Evolutionary conservation across 108 stramenopile species (phyloP).

Genomic region (Pseudonitzschia multiseries): DNA sequence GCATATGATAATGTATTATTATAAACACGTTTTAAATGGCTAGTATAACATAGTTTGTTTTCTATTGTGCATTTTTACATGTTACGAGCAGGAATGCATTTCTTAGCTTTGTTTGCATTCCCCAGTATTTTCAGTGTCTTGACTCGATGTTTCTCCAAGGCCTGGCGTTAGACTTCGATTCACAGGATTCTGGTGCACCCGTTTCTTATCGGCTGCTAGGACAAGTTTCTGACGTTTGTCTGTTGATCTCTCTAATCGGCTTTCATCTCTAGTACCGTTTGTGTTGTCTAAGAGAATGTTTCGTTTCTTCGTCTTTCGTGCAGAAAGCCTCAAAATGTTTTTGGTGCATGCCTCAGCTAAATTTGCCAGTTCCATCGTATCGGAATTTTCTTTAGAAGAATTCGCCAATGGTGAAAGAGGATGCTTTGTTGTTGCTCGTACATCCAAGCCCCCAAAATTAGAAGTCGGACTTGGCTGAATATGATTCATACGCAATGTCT

Average conservation of each 20-base stretch:
- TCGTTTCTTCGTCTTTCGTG: slow-evolving; percentile 7
- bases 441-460: slow-evolving; percentile 38
- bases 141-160: slow-evolving; percentile 21
- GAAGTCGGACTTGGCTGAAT: slow-evolving; percentile 33
- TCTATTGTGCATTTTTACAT: too few relatives aligned
- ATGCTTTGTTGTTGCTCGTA: neutral
- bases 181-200: neutral
- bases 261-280: neutral
- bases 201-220: neutral
- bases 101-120: slow-evolving; percentile 20
- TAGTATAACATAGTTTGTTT: too few relatives aligned
- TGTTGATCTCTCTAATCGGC: neutral
- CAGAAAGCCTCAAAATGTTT: slow-evolving; percentile 1
- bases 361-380: slow-evolving; percentile 15
- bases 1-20: too few relatives aligned
- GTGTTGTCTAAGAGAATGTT: slow-evolving; percentile 10
- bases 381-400: slow-evolving; percentile 15
- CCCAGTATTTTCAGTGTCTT: slow-evolving; percentile 8
- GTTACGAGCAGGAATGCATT: neutral
- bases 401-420: neutral
- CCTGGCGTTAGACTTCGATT: slow-evolving; percentile 14
- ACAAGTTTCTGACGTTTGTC: neutral
- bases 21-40: too few relatives aligned
- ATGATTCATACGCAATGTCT: slow-evolving; percentile 45
- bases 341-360: slow-evolving; percentile 1